These are phyloP conservation scores for Hordeum pubiflorum DNA, from an alignment of 202 grass and related monocot species.

Conservation along the genomic window DNA sequence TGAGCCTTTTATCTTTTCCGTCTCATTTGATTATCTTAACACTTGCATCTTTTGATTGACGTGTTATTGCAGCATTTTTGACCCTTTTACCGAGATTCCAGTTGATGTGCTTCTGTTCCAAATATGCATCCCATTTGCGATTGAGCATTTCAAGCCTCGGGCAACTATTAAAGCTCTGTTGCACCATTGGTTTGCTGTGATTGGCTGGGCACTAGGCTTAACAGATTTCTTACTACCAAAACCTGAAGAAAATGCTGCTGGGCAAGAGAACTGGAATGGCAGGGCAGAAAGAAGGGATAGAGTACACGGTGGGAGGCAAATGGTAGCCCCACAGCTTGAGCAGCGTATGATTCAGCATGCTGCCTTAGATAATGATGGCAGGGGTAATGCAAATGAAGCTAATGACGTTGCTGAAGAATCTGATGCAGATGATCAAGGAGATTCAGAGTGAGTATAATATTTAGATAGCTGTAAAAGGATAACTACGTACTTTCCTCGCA, in stretches of 20 bases:
- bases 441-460: conserved; percentile 74
- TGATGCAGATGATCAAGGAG: conserved; percentile 70
- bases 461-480: neutral
- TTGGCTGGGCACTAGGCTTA: conserved; percentile 88
- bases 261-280: conserved; percentile 69
- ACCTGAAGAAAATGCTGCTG: conserved; percentile 72
- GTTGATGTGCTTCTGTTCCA: conserved; percentile 84
- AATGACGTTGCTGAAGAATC: conserved; percentile 65
- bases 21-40: neutral
- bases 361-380: conserved; percentile 42
- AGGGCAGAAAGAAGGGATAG: conserved; percentile 67
- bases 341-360: conserved; percentile 53
- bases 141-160: conserved; percentile 96
- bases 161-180: conserved; percentile 83
- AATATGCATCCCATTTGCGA: conserved; percentile 96
- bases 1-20: neutral
- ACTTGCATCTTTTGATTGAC: neutral
- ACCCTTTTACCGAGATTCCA: conserved; percentile 94
- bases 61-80: conserved; percentile 71
- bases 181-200: conserved; percentile 72
- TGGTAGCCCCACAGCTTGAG: conserved; percentile 40
- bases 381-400: conserved; percentile 48
- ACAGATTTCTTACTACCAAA: conserved; percentile 76
- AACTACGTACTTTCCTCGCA: neutral
- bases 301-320: conserved; percentile 42